Base-by-base conservation (phyloP, 2,329 filamentous ascomycete species). In the Alternaria hordeiaustralica region DNA sequence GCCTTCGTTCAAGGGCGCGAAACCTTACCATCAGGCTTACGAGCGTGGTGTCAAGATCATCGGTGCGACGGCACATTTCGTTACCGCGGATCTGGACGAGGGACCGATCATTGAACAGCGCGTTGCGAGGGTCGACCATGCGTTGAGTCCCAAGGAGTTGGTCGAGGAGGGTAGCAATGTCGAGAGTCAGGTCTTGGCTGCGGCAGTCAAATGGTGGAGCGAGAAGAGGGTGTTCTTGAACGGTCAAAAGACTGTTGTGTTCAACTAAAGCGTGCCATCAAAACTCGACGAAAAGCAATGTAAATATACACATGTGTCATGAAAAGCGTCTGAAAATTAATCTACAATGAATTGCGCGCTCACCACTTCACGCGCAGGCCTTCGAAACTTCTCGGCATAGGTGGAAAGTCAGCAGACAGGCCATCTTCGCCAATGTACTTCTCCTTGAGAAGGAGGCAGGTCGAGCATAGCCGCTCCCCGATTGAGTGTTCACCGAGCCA, bases 31-130 rank as follows among this genome's bases (percentile, higher is more conserved):
- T 80, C 92, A 96, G 84, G 92, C 92, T 8, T 94, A 92, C 77
- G 92, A 95, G 67, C 88, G 92, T 26, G 92, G 92, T 64, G 92
- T 96, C 69, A 96, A 96, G 87, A 95, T 96, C 71, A 94, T 94
- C 61, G 92, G 92, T 63, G 92, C 92, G 23, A 94, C 92, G 3
- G 92, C 92, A 6, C 92, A 96, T 82, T 95, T 95, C 72, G 92
- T 95, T 69, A 96, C 92, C 2, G 91, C 90, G 26, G 92, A 95
- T 79, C 81, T 96, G 65, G 92, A 96, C 75, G 92, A 96, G 83
- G 92, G 92, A 2, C 92, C 92, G 11, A 96, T 96, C 71, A 96
- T 96, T 71, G 92, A 95, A 86, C 92, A 96, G 86, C 87, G 92
- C 59, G 89, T 95, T 58, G 87, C 89, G 6, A 84, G 92, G 15